Base-by-base conservation (phyloP, 768 basidiomycete species). In the Candolleomyces aberdarensis region DNA sequence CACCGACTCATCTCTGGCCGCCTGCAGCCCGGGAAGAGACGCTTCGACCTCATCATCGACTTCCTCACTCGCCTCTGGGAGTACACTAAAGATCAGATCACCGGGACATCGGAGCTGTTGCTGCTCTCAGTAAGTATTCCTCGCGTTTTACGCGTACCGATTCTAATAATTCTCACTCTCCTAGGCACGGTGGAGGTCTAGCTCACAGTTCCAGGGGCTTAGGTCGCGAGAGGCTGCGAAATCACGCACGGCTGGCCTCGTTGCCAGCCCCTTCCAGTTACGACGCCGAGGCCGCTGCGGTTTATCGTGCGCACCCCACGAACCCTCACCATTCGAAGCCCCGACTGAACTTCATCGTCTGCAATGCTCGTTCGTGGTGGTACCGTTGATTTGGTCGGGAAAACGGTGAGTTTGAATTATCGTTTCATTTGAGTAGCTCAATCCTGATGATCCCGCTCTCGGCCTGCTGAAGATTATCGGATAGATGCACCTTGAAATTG, bases 341-440 rank as follows among this genome's bases (percentile, higher is more conserved):
- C 0, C 88, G 87, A 20, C 92, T 94, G 68, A 92, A 86, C 64
- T 95, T 95, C 70, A 87, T 95, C 72, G 89, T 96, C n/a, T 92
- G 90, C 68, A 94, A 96, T n/a, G n/a, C n/a, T n/a, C 72, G 93
- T 92, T n/a, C 93, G 91, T 68, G 91, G 92, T 69, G 91, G 91
- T 68, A 91, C 88, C 13, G 87, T 90, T 52, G 77, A 77, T 69
- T 60, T 75, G 56, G 86, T 86, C n/a, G 81, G 85, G 19, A 87
- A 87, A 74, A 87, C 87, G 72, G 81, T 79, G 31, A 22, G 43
- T 39, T 49, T 50, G 14, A 26, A 26, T 26, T 26, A 26, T 26
- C 26, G 3, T 26, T 26, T 26, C 26, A 26, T 26, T 26, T 26
- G 26, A 26, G 26, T 26, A 26, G 26, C 26, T 26, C 26, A 26